Percentiles rank a stretch among this genome's conserved stretches.
Evolutionary conservation across 768 basidiomycete species (phyloP).

Genomic region (Strobilomyces confusus): DNA sequence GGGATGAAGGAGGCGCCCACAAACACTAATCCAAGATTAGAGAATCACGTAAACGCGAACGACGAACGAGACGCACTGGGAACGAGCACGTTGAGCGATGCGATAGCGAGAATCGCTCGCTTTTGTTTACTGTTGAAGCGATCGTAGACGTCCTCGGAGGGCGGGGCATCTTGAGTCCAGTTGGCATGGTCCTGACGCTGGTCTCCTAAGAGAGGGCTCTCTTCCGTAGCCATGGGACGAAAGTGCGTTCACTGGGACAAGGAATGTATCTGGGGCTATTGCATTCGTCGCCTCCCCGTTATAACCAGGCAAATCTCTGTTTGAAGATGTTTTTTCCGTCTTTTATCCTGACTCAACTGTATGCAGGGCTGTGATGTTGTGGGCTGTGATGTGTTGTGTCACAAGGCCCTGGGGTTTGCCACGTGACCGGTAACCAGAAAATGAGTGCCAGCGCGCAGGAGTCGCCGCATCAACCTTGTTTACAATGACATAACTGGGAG

Average conservation of each 20-base stretch:
- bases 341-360: neutral
- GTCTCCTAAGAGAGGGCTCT: conserved; percentile 24
- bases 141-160: conserved; percentile 43
- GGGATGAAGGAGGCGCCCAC: conserved; percentile 69
- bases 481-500: too few species aligned
- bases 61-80: conserved; percentile 43
- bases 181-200: neutral
- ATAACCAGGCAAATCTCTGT: neutral
- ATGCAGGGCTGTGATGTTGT: too few species aligned
- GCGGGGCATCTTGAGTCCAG: neutral
- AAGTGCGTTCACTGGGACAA: neutral
- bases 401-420: too few species aligned
- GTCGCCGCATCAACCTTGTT: too few species aligned
- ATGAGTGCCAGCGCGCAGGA: too few species aligned
- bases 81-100: conserved; percentile 58
- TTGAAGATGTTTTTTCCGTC: neutral
- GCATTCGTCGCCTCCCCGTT: neutral
- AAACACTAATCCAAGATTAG: conserved; percentile 45
- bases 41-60: neutral
- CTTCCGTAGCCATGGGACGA: conserved; percentile 24
- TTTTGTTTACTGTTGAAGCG: conserved; percentile 55
- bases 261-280: neutral
- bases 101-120: conserved; percentile 50
- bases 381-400: too few species aligned
- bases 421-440: too few species aligned